Evolutionary conservation across 2,329 filamentous ascomycete species (phyloP).

Genomic region (Colletotrichum paranaense): DNA sequence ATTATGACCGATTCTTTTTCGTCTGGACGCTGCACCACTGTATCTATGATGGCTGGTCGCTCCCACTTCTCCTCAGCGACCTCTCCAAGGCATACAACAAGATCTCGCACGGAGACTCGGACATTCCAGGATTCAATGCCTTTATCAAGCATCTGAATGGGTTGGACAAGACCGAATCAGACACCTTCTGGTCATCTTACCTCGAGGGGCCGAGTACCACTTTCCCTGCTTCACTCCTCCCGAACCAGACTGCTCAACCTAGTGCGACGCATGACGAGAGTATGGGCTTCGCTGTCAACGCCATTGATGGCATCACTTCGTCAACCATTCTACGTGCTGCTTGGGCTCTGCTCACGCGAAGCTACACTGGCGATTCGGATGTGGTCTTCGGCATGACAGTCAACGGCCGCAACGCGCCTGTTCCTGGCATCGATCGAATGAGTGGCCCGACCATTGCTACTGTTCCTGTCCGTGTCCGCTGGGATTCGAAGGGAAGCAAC

Average conservation of each 20-base stretch:
- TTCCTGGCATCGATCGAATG: constrained; percentile 41
- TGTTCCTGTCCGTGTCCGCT: constrained; percentile 40
- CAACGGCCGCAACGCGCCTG: constrained; percentile 42
- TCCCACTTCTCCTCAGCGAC: neutral
- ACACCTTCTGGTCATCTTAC: neutral
- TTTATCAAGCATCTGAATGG: neutral
- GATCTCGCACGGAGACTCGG: neutral
- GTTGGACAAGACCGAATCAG: neutral
- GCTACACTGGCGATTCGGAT: constrained; percentile 45
- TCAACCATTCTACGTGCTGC: constrained; percentile 37
- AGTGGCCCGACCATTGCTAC: constrained; percentile 44
- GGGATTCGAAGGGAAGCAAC: constrained; percentile 1
- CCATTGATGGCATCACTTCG: neutral
- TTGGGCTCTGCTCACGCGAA: constrained; percentile 46
- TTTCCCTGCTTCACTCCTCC: neutral
- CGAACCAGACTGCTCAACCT: neutral
- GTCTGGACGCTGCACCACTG: constrained; percentile 32
- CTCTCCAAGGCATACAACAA: constrained; percentile 19
- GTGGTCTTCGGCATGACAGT: constrained; percentile 43
- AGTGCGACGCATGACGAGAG: neutral
- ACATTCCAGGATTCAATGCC: neutral
- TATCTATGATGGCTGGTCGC: constrained; percentile 5
- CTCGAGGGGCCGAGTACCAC: neutral
- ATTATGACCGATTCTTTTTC: constrained; percentile 31
- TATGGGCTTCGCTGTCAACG: neutral